Base-by-base conservation (phyloP, 1,139 yeast species). In the Nakaseomyces delphensis region DNA sequence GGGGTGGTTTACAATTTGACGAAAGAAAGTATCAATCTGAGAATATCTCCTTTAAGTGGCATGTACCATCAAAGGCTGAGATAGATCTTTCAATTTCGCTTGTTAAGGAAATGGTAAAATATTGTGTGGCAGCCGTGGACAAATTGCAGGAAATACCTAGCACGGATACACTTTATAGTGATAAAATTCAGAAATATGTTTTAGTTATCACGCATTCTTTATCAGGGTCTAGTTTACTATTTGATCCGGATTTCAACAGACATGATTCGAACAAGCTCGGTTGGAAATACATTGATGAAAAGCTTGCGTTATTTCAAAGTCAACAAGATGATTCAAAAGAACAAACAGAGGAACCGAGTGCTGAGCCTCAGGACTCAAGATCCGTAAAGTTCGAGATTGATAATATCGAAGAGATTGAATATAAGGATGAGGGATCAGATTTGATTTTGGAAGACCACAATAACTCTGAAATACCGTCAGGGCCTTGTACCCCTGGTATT, bases 1-100 rank as follows among this genome's bases (percentile, higher is more conserved):
- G 93, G 93, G 93, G 91, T 39, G 86, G 78, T 0, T 72, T 74
- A 47, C 86, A 79, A 54, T 76, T 78, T 50, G 69, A 70, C 21
- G 54, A 62, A 1, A 60, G 73, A 24, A 64, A 73, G 45, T 68
- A 69, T 41, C 53, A 63, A 2, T 49, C 57, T 10, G 71, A 73
- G 10, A 71, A 75, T 41, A 60, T 80, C 30, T 56, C 68, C 0
- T 79, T 86, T 51, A 66, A 71, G 1, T 91, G 98, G 98, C 86
- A 79, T 55, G 60, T 72, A 0, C 96, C 97, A 0, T 55, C 68
- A 0, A 64, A 64, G 3, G 65, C 58, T 3, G 89, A 82, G 43
- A 67, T 86, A 1, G 66, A 66, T 1, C 75, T 76, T 56, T 89
- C 95, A 0, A 71, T 78, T 9, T 71, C 74, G 8, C 63, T 77